phyloP scores from a whole-genome alignment of 805 yeast genomes.

The Wickerhamia fluorescens region DNA sequence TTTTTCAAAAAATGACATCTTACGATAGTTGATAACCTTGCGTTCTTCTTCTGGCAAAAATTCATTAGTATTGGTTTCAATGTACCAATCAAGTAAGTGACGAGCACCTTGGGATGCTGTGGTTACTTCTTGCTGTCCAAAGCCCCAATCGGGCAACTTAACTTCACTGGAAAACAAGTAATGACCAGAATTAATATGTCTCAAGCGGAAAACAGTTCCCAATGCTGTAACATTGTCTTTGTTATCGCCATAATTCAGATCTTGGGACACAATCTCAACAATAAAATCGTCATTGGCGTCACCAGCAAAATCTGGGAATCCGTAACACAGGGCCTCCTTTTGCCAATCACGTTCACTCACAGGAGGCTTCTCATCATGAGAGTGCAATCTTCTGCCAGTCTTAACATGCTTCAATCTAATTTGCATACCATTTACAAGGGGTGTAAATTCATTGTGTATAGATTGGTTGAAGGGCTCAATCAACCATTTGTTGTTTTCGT shows the following conservation, averaged over 20 bases:
- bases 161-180: conserved; percentile 69
- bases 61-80: conserved; percentile 61
- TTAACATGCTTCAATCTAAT: conserved; percentile 56
- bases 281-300: conserved; percentile 81
- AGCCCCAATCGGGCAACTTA: conserved; percentile 78
- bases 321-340: conserved; percentile 74
- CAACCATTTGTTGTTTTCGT: conserved; percentile 65
- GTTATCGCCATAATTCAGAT: conserved; percentile 45
- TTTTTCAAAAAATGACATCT: conserved; percentile 50
- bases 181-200: conserved; percentile 76
- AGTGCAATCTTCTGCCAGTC: conserved; percentile 65
- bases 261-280: conserved; percentile 59
- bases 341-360: conserved; percentile 77
- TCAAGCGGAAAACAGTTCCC: conserved; percentile 63
- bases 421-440: conserved; percentile 61
- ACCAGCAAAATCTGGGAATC: conserved; percentile 69
- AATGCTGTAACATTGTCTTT: conserved; percentile 54
- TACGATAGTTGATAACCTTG: conserved; percentile 40
- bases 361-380: conserved; percentile 78
- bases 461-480: conserved; percentile 61
- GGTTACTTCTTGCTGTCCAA: conserved; percentile 79
- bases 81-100: conserved; percentile 60
- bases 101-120: conserved; percentile 66
- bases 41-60: conserved; percentile 23
- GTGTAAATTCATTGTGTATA: conserved; percentile 49